A percentile compares a stretch with the other conserved stretches of the same genome.
These are phyloP conservation scores for Calophaca sinica DNA, from an alignment of 306 rosid genomes.

Conservation along the genomic window DNA sequence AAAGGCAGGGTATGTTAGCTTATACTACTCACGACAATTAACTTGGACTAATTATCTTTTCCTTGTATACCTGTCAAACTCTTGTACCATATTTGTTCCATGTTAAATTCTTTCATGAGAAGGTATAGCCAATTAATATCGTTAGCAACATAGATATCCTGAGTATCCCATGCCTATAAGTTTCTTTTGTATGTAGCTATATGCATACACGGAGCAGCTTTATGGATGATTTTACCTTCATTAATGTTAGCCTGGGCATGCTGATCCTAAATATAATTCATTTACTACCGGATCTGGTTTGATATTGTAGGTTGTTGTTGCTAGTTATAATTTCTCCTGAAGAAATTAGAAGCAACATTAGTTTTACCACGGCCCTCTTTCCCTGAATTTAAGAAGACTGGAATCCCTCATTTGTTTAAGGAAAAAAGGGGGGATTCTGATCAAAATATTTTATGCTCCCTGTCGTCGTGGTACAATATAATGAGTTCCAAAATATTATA, in stretches of 20 bases:
- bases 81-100: conserved; percentile 24
- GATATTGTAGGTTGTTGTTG: too few species aligned
- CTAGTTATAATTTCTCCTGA: too few species aligned
- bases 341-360: too few species aligned
- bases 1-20: conserved; percentile 79
- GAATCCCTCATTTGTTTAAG: too few species aligned
- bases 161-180: not conserved
- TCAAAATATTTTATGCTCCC: too few species aligned
- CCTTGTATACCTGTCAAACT: conserved; percentile 13
- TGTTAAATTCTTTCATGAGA: conserved; percentile 28
- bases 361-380: too few species aligned
- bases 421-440: too few species aligned
- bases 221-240: not conserved
- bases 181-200: conserved; percentile 26
- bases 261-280: too few species aligned
- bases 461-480: conserved; percentile 19
- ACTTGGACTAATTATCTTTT: conserved; percentile 28
- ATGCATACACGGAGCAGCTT: not conserved
- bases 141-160: not conserved
- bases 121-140: conserved; percentile 9
- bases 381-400: too few species aligned
- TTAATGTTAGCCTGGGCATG: too few species aligned
- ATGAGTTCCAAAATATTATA: conserved; percentile 19
- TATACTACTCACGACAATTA: conserved; percentile 10
- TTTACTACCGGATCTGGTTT: too few species aligned